A percentile compares a stretch with the other conserved stretches of the same genome.
Conservation (phyloP, 805 yeast species). For the Spathaspora passalidarum region DNA sequence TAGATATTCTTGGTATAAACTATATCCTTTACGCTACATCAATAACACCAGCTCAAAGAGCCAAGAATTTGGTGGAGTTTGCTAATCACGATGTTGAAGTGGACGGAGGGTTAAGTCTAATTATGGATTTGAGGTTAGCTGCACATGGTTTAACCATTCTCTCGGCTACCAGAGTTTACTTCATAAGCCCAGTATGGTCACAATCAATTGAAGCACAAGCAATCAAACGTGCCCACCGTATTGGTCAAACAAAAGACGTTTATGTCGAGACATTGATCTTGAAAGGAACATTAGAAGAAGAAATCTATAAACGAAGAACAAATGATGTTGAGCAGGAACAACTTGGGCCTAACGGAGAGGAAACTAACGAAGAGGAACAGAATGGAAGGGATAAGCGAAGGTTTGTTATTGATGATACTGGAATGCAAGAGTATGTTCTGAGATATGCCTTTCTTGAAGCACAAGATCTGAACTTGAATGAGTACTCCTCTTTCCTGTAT, state of each 20-base stretch:
- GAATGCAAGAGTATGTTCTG: conserved; percentile 55
- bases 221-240: conserved; percentile 72
- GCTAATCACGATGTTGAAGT: conserved; percentile 31
- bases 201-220: conserved; percentile 72
- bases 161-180: conserved; percentile 66
- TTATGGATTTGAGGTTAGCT: conserved; percentile 68
- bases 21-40: conserved; percentile 66
- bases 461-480: conserved; percentile 18
- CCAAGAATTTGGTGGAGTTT: conserved; percentile 51
- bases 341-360: conserved; percentile 7
- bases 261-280: conserved; percentile 66
- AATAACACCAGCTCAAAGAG: conserved; percentile 47
- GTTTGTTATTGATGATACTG: conserved; percentile 56
- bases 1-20: conserved; percentile 59
- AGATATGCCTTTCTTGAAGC: conserved; percentile 45
- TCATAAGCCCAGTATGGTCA: conserved; percentile 72
- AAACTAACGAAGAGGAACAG: conserved; percentile 9
- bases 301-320: conserved; percentile 49
- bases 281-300: conserved; percentile 64
- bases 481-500: conserved; percentile 35
- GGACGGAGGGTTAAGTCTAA: conserved; percentile 48
- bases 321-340: conserved; percentile 7
- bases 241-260: conserved; percentile 65
- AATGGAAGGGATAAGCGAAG: conserved; percentile 7
- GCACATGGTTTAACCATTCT: conserved; percentile 69